These are phyloP conservation scores for Verticillium albo-atrum DNA, from an alignment of 2,329 filamentous ascomycete genomes.

Conservation along the genomic window DNA sequence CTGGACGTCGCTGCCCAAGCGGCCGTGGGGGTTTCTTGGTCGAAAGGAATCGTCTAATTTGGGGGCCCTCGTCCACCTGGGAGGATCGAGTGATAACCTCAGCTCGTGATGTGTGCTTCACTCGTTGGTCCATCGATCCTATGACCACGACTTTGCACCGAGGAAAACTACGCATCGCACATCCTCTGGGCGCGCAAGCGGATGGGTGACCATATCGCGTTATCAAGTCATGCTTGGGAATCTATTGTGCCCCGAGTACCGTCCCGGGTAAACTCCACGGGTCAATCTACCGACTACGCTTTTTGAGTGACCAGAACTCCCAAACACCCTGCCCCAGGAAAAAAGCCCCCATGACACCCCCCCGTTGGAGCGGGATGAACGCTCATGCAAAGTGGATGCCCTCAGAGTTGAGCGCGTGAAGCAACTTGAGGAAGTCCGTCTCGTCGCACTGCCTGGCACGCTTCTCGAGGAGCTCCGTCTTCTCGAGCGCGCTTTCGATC, in stretches of 20 bases:
- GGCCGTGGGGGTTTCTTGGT: background rate
- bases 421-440: slow-evolving; percentile 79
- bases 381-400: slow-evolving; percentile 82
- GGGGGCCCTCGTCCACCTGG: background rate
- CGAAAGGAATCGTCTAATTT: background rate
- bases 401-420: slow-evolving; percentile 82
- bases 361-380: too few relatives aligned
- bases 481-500: slow-evolving; percentile 77
- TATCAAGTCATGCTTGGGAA: background rate
- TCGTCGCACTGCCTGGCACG: slow-evolving; percentile 85
- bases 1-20: background rate
- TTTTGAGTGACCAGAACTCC: background rate
- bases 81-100: background rate
- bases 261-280: background rate
- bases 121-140: background rate
- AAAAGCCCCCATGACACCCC: background rate
- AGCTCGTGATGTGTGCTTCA: background rate
- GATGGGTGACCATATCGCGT: background rate
- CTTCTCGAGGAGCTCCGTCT: slow-evolving; percentile 76
- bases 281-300: background rate
- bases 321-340: background rate
- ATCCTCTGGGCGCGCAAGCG: background rate
- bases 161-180: background rate
- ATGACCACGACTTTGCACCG: background rate
- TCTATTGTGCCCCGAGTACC: background rate